phyloP scores from a whole-genome alignment of 2,329 filamentous ascomycete genomes.

The Pseudogymnoascus sp. region DNA sequence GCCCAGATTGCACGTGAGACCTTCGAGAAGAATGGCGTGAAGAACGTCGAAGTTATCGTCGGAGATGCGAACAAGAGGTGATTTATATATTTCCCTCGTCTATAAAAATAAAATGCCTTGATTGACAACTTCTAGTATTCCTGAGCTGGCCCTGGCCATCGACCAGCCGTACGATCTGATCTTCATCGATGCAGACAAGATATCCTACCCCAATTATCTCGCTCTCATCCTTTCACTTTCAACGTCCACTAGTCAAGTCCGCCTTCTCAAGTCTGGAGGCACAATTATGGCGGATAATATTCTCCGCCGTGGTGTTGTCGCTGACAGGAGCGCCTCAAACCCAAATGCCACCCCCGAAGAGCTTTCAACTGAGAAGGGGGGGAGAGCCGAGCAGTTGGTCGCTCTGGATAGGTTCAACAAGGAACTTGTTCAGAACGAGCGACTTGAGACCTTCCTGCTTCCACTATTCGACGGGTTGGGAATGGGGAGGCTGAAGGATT shows the following conservation, averaged over 20 bases:
- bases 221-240: conserved; percentile 39
- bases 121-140: conserved; percentile 11
- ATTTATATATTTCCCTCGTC: conserved; percentile 17
- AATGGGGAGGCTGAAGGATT: conserved; percentile 25
- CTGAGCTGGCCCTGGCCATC: conserved; percentile 13
- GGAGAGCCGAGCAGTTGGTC: conserved; percentile 16
- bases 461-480: conserved; percentile 36
- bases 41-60: conserved; percentile 41
- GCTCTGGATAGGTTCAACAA: conserved; percentile 32
- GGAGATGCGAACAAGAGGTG: conserved; percentile 43
- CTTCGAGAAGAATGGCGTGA: conserved; percentile 34
- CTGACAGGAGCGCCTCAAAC: conserved; percentile 31
- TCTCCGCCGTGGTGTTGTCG: conserved; percentile 42
- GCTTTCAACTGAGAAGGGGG: conserved; percentile 2
- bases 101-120: neutral
- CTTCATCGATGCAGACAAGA: conserved; percentile 48
- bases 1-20: conserved; percentile 35
- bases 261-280: conserved; percentile 42
- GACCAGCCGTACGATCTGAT: conserved; percentile 44
- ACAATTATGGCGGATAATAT: conserved; percentile 50
- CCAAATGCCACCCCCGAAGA: conserved; percentile 20
- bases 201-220: conserved; percentile 44
- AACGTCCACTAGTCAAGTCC: conserved; percentile 25
- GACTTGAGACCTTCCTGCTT: conserved; percentile 33
- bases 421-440: conserved; percentile 23